Conservation (phyloP, 164 flowering plant species). For the Sedum album region DNA sequence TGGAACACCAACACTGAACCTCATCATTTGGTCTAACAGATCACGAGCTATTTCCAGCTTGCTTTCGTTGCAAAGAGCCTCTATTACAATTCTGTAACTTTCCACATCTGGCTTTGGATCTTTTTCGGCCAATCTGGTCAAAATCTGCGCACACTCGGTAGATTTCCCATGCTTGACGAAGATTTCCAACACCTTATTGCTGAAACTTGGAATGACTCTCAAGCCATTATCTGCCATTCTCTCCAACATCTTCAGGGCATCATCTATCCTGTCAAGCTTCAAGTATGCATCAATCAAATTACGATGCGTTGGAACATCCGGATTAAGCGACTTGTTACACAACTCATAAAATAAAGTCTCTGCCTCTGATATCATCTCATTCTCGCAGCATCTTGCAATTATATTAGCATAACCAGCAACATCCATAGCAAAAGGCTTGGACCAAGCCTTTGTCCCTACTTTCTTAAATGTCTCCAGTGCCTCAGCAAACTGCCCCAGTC, state of each 20-base stretch:
- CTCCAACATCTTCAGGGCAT: slow-evolving; percentile 36
- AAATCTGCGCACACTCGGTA: slow-evolving; percentile 37
- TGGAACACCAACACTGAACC: no score
- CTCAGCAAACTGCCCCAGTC: slow-evolving; percentile 40
- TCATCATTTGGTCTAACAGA: no score
- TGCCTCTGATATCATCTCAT: slow-evolving; percentile 55
- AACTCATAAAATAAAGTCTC: slow-evolving; percentile 46
- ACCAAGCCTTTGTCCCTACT: slow-evolving; percentile 38
- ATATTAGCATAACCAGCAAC: slow-evolving; percentile 61
- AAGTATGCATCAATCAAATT: no score
- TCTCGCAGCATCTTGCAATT: slow-evolving; percentile 49
- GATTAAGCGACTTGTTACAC: no score
- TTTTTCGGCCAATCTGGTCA: slow-evolving; percentile 53
- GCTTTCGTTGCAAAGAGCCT: slow-evolving; percentile 40
- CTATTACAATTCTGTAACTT: no score
- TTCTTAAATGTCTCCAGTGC: slow-evolving; percentile 44
- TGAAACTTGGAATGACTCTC: no score
- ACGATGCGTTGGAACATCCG: no score
- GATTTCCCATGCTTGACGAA: no score
- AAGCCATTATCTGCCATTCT: no score
- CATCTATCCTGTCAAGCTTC: slow-evolving; percentile 44
- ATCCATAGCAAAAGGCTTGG: slow-evolving; percentile 69
- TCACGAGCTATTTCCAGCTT: no score
- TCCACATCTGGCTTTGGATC: no score
- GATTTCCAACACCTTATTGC: no score